Conservation (phyloP, 768 basidiomycete species). For the Collybia nuda region DNA sequence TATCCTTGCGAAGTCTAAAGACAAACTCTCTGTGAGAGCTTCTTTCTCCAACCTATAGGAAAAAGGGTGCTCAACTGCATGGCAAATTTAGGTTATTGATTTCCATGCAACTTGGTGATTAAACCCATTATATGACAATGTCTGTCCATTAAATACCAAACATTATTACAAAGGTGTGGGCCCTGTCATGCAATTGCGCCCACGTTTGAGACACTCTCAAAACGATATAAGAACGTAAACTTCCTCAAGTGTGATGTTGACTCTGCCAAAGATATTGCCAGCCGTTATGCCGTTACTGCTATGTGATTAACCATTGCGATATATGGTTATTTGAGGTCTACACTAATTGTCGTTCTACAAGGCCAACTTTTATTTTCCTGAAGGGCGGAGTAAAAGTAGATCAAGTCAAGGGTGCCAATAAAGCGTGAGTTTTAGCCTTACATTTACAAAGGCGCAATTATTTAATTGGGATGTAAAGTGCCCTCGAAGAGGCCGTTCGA, state of each 20-base stretch:
- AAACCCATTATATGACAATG: neutral
- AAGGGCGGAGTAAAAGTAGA: constrained; percentile 68
- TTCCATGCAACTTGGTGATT: constrained; percentile 82
- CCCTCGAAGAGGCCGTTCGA: constrained; percentile 56
- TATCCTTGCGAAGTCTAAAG: constrained; percentile 55
- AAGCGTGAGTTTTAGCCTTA: constrained; percentile 42
- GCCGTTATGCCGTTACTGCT: constrained; percentile 60
- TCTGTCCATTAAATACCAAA: neutral
- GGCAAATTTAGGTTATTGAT: constrained; percentile 65
- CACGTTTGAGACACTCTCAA: constrained; percentile 65
- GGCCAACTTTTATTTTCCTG: constrained; percentile 85
- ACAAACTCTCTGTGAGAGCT: constrained; percentile 60
- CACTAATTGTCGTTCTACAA: constrained; percentile 19
- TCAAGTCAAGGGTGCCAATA: constrained; percentile 72
- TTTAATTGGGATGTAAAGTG: constrained; percentile 36
- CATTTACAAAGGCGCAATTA: neutral
- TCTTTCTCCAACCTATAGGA: neutral
- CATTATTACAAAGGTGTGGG: constrained; percentile 60
- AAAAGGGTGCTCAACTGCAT: neutral
- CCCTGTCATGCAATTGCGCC: constrained; percentile 87
- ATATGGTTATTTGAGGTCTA: neutral
- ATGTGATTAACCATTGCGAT: constrained; percentile 49
- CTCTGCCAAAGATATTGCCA: constrained; percentile 65
- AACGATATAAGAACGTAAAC: constrained; percentile 67
- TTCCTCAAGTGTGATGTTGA: constrained; percentile 88